These are phyloP conservation scores for Mimosa bimucronata DNA, from an alignment of 306 rosid genomes.

Conservation along the genomic window DNA sequence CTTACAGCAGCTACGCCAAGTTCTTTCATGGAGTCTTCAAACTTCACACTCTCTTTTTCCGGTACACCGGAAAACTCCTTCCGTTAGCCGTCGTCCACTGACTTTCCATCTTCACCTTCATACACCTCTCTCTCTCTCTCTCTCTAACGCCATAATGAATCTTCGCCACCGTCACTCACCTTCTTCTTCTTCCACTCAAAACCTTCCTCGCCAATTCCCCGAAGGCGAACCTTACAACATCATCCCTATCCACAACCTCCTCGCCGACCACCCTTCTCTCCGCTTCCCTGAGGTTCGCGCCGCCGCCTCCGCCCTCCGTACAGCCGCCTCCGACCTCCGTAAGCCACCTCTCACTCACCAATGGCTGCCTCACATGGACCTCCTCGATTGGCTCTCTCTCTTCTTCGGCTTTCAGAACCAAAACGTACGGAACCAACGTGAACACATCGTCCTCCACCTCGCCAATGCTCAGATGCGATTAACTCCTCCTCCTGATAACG, in stretches of 20 bases:
- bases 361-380: constrained; percentile 78
- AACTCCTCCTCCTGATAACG: constrained; percentile 88
- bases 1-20: too few relatives aligned
- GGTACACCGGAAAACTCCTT: too few relatives aligned
- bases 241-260: constrained; percentile 83
- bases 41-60: too few relatives aligned
- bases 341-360: constrained; percentile 60
- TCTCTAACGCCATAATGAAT: constrained; percentile 43
- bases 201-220: not conserved
- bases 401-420: constrained; percentile 85
- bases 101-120: too few relatives aligned
- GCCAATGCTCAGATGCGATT: constrained; percentile 98
- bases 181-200: not conserved
- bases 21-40: too few relatives aligned
- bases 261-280: constrained; percentile 89
- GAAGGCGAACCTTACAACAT: constrained; percentile 76
- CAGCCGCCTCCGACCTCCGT: constrained; percentile 71
- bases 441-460: constrained; percentile 89
- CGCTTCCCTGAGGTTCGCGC: constrained; percentile 94
- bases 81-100: too few relatives aligned
- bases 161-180: constrained; percentile 45
- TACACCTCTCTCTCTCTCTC: too few relatives aligned
- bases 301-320: constrained; percentile 60
- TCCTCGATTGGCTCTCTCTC: constrained; percentile 89
- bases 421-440: constrained; percentile 96